These are phyloP conservation scores for Polytrichum commune DNA, from an alignment of 225 moss, liverwort and hornwort genomes.

Conservation along the genomic window DNA sequence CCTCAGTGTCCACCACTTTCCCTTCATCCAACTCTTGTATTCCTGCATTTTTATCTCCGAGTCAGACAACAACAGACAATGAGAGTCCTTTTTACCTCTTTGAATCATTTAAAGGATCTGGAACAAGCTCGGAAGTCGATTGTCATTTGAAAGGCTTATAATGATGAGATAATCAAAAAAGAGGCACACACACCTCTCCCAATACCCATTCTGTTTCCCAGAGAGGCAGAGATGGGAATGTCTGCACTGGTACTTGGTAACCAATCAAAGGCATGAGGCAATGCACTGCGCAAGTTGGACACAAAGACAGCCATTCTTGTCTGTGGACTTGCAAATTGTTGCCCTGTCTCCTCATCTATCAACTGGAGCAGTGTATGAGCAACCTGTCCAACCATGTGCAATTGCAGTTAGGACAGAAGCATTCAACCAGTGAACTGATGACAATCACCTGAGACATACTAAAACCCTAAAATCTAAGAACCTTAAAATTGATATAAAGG, in stretches of 20 bases:
- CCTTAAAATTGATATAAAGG: too few species aligned
- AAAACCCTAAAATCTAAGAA: too few species aligned
- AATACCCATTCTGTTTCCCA: conserved; percentile 12
- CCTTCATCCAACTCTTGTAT: conserved; percentile 31
- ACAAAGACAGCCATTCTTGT: conserved; percentile 93
- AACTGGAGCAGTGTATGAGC: conserved; percentile 96
- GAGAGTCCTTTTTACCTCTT: too few species aligned
- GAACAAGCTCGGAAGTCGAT: too few species aligned
- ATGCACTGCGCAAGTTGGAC: conserved; percentile 86
- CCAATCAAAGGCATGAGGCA: conserved; percentile 93
- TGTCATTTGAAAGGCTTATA: too few species aligned
- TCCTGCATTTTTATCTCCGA: conserved; percentile 24
- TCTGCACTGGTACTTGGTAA: conserved; percentile 67
- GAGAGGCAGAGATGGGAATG: conserved; percentile 26
- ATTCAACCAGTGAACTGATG: too few species aligned
- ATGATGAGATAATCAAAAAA: neutral
- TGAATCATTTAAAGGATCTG: too few species aligned
- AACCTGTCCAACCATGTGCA: conserved; percentile 44
- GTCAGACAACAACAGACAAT: neutral
- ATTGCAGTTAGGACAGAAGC: neutral
- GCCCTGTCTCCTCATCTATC: conserved; percentile 82
- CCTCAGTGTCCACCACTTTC: conserved; percentile 26
- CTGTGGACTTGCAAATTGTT: conserved; percentile 67
- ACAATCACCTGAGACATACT: too few species aligned
- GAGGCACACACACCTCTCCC: conserved; percentile 35